phyloP scores from a whole-genome alignment of 331 rosid species.

The Cydonia oblonga region DNA sequence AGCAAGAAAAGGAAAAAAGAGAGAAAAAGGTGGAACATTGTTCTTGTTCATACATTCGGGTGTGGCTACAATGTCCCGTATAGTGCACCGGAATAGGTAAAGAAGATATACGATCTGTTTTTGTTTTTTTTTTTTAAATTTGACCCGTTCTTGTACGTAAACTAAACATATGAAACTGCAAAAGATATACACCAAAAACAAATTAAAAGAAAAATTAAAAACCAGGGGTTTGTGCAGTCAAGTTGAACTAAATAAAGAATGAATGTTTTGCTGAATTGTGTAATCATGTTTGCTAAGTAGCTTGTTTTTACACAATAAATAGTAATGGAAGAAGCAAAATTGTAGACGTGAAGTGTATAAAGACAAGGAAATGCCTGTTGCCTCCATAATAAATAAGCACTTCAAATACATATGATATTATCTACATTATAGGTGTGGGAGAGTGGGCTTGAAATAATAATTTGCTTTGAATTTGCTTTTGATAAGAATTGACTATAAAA shows the following conservation, averaged over 20 bases:
- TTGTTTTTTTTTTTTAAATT: too few species aligned
- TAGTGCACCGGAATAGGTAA: too few species aligned
- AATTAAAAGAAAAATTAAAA: not conserved
- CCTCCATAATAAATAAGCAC: too few species aligned
- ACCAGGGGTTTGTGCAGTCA: not conserved
- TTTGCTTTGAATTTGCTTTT: too few species aligned
- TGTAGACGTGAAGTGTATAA: not conserved
- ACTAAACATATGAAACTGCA: not conserved
- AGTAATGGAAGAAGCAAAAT: not conserved
- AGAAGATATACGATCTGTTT: not conserved
- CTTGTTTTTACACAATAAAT: not conserved
- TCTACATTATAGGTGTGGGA: too few species aligned
- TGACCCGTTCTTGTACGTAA: not conserved
- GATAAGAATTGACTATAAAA: too few species aligned
- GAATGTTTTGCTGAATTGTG: not conserved
- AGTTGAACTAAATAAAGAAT: not conserved
- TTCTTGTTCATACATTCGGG: too few species aligned
- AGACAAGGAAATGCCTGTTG: too few species aligned
- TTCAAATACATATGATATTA: too few species aligned
- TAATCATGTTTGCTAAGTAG: not conserved
- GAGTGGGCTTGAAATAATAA: too few species aligned
- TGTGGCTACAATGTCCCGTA: too few species aligned
- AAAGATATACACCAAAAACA: not conserved
- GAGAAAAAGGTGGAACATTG: too few species aligned
- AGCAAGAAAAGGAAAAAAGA: not conserved